Percentiles rank a stretch among this genome's conserved stretches.
Evolutionary conservation across 108 stramenopile species (phyloP).

Genomic region (Cyclotella choctawhatcheeana): DNA sequence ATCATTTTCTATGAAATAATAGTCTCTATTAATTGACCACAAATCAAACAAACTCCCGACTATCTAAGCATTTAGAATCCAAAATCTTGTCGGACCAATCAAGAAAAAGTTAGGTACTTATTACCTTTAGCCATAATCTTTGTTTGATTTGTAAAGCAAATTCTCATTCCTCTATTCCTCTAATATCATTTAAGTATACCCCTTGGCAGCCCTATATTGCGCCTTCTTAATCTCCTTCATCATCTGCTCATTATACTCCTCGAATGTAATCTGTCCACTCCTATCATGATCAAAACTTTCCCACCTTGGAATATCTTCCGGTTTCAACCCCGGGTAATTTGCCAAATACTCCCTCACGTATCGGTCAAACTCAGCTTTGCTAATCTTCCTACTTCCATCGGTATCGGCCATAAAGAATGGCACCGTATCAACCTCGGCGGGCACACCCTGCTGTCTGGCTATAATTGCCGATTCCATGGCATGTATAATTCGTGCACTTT

Average conservation of each 20-base stretch:
- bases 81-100: not conserved
- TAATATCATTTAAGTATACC: too few species aligned
- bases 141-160: too few species aligned
- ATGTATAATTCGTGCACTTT: conserved; percentile 52
- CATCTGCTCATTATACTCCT: conserved; percentile 58
- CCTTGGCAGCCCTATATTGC: conserved; percentile 53
- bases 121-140: too few species aligned
- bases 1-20: too few species aligned
- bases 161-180: not conserved
- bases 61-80: too few species aligned
- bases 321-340: conserved; percentile 53
- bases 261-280: conserved; percentile 52
- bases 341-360: conserved; percentile 54
- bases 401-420: conserved; percentile 59
- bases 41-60: too few species aligned
- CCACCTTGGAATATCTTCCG: conserved; percentile 54
- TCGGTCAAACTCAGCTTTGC: conserved; percentile 55
- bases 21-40: too few species aligned
- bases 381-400: conserved; percentile 57
- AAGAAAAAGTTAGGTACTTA: not conserved
- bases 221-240: conserved; percentile 54
- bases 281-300: conserved; percentile 60
- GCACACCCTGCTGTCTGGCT: conserved; percentile 51
- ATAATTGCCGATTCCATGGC: conserved; percentile 55
- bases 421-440: conserved; percentile 53